A percentile compares a stretch with the other conserved stretches of the same genome.
Evolutionary conservation across 805 yeast genomes (phyloP).

Genomic region (Tetrapisispora namnaoensis): DNA sequence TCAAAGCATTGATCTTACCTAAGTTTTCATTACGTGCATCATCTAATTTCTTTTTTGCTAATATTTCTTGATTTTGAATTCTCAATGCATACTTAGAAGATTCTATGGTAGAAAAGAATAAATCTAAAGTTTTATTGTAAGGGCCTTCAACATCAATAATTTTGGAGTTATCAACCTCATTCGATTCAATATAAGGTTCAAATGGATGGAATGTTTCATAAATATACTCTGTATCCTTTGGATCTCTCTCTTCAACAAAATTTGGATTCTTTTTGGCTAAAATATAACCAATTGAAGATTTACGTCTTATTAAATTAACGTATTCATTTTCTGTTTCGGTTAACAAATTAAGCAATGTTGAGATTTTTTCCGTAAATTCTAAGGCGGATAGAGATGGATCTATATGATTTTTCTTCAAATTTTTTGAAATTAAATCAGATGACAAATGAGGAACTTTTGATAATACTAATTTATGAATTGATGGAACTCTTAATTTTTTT

Average conservation of each 20-base stretch:
- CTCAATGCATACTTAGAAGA: constrained; percentile 66
- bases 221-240: constrained; percentile 37
- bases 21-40: constrained; percentile 67
- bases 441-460: constrained; percentile 65
- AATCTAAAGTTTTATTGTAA: constrained; percentile 75
- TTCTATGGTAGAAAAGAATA: constrained; percentile 76
- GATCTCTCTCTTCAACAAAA: constrained; percentile 34
- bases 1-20: constrained; percentile 56
- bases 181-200: constrained; percentile 36
- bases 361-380: constrained; percentile 23
- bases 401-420: constrained; percentile 38
- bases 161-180: constrained; percentile 24
- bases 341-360: constrained; percentile 35
- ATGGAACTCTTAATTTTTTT: constrained; percentile 38
- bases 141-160: constrained; percentile 42
- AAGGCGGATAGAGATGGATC: constrained; percentile 35
- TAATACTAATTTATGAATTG: constrained; percentile 63
- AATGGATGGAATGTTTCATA: constrained; percentile 68
- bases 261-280: constrained; percentile 50
- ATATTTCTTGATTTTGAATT: constrained; percentile 65
- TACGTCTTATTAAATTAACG: constrained; percentile 27
- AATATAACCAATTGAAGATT: constrained; percentile 48
- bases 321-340: constrained; percentile 39
- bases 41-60: constrained; percentile 64
- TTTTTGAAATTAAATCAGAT: constrained; percentile 62